Evolutionary conservation across 2,329 filamentous ascomycete species (phyloP), one percentile per base, ranked within the genome.

Genomic region (Lecanicillium sp.): DNA sequence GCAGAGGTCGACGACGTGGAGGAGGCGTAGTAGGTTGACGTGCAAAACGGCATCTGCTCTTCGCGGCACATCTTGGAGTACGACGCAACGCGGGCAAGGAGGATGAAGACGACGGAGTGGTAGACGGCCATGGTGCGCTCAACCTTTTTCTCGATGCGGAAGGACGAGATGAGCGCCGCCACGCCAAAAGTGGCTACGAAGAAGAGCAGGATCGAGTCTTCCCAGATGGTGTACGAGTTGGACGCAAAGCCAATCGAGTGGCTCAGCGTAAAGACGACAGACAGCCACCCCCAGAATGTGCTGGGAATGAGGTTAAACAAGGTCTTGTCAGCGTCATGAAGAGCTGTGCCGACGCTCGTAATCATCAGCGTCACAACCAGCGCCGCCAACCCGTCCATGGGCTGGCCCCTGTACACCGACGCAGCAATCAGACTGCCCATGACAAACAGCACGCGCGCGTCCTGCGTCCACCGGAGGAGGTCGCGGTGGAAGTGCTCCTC

Each of bases 191-290:
- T 92, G 3, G 80, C 79, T 42, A 96, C 76, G 64, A 97, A 90
- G 65, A 94, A 95, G 3, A 95, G 71, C 4, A 95, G 72, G 40
- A 96, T 96, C 12, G 87, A 85, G 54, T 98, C 92, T 64, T 98
- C 92, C 89, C 92, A 98, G 48, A 98, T 95, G 0, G 90, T 97
- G 62, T 89, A 98, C 0, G 92, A 98, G 62, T 98, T 98, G 4
- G 92, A 92, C 0, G 90, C 90, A 58, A 97, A 98, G 7, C 92
- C 90, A 37, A 86, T 68, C n/a, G 88, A 94, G 54, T 95, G 87
- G 44, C 84, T 79, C n/a, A 88, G 59, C 0, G 88, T 88, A 49
- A 94, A 87, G 12, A 89, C 58, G 18, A 87, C 68, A 5, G 87
- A 81, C 43, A 94, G 67, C 81, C 86, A 90, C n/a, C 87, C 84